phyloP scores from a whole-genome alignment of 208 protist species.

The Crithidia sp. region DNA sequence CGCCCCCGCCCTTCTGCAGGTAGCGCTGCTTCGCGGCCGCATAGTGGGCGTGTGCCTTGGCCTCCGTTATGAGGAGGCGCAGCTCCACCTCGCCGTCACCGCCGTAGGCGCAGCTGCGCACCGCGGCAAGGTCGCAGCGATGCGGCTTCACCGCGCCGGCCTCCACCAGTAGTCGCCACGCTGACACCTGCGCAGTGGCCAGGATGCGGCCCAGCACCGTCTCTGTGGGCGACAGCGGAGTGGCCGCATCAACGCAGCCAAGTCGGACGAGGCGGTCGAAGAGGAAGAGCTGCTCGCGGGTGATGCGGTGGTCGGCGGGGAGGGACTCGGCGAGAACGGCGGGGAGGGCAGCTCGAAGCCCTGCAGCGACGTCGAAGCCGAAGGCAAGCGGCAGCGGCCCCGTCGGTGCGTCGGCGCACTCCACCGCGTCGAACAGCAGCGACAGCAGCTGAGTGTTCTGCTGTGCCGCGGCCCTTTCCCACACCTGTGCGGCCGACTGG shows the following conservation, averaged over 20 bases:
- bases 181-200: conserved; percentile 17
- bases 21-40: conserved; percentile 8
- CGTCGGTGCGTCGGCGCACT: conserved; percentile 20
- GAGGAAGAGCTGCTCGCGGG: conserved; percentile 34
- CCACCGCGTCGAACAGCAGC: conserved; percentile 51
- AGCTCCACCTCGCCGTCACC: conserved; percentile 21
- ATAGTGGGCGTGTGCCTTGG: conserved; percentile 19
- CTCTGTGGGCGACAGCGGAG: neutral
- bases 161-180: conserved; percentile 27
- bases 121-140: conserved; percentile 7
- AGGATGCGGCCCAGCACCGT: conserved; percentile 41
- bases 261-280: conserved; percentile 41
- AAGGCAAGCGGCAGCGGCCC: conserved; percentile 20
- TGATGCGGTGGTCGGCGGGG: conserved; percentile 25
- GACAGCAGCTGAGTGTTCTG: conserved; percentile 28
- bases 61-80: conserved; percentile 22
- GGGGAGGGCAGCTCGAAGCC: conserved; percentile 26
- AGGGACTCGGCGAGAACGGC: conserved; percentile 30
- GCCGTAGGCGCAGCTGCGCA: conserved; percentile 13
- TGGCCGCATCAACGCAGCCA: conserved; percentile 21
- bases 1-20: conserved; percentile 13
- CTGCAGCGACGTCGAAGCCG: conserved; percentile 18
- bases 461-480: conserved; percentile 11
- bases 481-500: conserved; percentile 13
- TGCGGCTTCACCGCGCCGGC: conserved; percentile 12